A percentile compares a stretch with the other conserved stretches of the same genome.
Evolutionary conservation across 2,329 filamentous ascomycete species (phyloP).

Genomic region (Neonectria sp.): DNA sequence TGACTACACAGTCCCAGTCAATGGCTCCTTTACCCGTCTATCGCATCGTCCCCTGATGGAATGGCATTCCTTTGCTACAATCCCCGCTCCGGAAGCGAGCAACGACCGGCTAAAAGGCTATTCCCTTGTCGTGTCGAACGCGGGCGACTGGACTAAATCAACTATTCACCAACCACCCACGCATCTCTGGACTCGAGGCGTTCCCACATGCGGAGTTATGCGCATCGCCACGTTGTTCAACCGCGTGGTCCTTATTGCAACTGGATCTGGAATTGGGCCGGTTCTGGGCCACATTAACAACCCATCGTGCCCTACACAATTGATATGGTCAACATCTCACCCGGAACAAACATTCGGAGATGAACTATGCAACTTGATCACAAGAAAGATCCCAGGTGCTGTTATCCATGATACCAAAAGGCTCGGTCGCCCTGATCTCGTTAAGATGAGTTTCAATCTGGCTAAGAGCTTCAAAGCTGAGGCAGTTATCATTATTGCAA

Average conservation of each 20-base stretch:
- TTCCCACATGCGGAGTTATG: conserved; percentile 77
- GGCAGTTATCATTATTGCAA: conserved; percentile 82
- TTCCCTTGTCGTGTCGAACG: conserved; percentile 79
- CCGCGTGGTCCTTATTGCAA: conserved; percentile 78
- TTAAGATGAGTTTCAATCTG: conserved; percentile 66
- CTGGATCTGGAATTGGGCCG: conserved; percentile 81
- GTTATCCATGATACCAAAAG: conserved; percentile 77
- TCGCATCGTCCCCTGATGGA: conserved; percentile 75
- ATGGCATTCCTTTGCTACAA: conserved; percentile 84
- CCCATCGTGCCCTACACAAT: conserved; percentile 65
- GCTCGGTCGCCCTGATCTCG: conserved; percentile 72
- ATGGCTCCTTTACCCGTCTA: conserved; percentile 66
- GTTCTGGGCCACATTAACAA: conserved; percentile 72
- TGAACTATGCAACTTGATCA: conserved; percentile 69
- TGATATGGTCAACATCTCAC: conserved; percentile 78
- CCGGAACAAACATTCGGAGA: conserved; percentile 75
- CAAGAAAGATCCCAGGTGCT: conserved; percentile 71
- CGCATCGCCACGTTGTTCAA: conserved; percentile 77
- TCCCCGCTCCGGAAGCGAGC: conserved; percentile 67
- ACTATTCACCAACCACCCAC: conserved; percentile 74
- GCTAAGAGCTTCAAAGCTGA: conserved; percentile 71
- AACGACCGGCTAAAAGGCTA: conserved; percentile 62
- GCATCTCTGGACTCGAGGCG: conserved; percentile 77
- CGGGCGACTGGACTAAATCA: conserved; percentile 81
- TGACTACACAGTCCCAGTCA: conserved; percentile 71